phyloP scores from a whole-genome alignment of 2,329 filamentous ascomycete genomes.

The Pyrenophora teres region DNA sequence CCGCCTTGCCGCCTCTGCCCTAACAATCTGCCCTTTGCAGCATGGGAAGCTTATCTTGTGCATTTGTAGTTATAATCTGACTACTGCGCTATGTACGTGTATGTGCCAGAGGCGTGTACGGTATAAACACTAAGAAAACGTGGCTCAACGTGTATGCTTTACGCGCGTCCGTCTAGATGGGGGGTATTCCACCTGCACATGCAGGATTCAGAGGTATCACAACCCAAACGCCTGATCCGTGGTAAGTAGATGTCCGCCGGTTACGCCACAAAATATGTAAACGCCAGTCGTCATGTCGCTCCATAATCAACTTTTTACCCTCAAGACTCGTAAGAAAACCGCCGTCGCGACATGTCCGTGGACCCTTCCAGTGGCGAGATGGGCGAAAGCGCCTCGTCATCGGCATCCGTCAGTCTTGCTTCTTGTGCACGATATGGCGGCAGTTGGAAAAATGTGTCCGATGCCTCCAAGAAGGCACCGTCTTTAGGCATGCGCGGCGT shows the following conservation, averaged over 20 bases:
- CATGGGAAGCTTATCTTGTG: not conserved
- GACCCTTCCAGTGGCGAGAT: conserved; percentile 43
- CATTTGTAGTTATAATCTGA: not conserved
- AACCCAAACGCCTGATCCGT: conserved; percentile 19
- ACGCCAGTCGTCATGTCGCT: conserved; percentile 15
- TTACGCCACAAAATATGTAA: conserved; percentile 15
- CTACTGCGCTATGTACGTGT: conserved; percentile 7
- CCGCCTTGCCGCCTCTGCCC: conserved; percentile 15
- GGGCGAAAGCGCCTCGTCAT: conserved; percentile 40
- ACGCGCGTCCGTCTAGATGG: conserved; percentile 16
- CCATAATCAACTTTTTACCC: conserved; percentile 18
- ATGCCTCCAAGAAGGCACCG: conserved; percentile 38
- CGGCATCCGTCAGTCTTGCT: conserved; percentile 30
- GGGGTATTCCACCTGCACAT: conserved; percentile 13
- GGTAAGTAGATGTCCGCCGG: conserved; percentile 1
- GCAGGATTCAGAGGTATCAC: conserved; percentile 17
- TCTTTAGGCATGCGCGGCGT: conserved; percentile 40
- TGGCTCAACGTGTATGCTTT: conserved; percentile 7
- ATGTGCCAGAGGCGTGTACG: conserved; percentile 12
- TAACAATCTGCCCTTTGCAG: not conserved
- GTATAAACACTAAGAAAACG: conserved; percentile 6
- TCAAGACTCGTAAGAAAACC: conserved; percentile 49
- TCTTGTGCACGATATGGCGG: conserved; percentile 30
- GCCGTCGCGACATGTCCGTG: conserved; percentile 36
- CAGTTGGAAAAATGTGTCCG: conserved; percentile 39